Evolutionary conservation across 2,329 filamentous ascomycete genomes (phyloP), one percentile per base, ranked within the genome.

Genomic region (Colletotrichum sp.): DNA sequence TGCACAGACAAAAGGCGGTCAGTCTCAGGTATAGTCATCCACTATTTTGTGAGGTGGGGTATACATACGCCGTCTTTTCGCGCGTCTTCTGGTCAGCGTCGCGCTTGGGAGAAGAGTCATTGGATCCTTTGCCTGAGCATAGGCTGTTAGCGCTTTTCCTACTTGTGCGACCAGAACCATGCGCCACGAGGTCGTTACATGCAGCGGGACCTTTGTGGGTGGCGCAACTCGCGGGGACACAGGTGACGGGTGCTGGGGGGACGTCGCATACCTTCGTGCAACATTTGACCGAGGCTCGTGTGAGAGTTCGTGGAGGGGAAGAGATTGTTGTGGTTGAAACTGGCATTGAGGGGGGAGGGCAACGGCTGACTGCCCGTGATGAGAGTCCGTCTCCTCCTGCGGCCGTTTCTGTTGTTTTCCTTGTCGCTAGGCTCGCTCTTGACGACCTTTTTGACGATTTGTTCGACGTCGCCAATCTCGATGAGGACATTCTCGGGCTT

Each of bases 401-500:
- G 92, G 68, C 97, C 96, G 85, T 98, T 99, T 79, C 96, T 92
- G 82, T 98, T 96, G 83, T 96, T 96, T 83, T 98, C 95, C 85
- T 97, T 97, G 77, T 94, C 93, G 72, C 81, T 83, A 71, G 87
- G 81, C 66, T 97, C 95, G 77, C 93, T 95, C 86, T 98, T 96
- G 71, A 99, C 96, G 78, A 98, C 96, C 76, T 95, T 96, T 86
- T 98, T 96, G 75, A 99, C 97, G 78, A 99, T 99, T 85, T 99
- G 95, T 88, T 99, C 97, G 66, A 99, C 97, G 81, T 99, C 97
- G 79, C 97, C 97, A 82, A 99, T 99, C 87, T 99, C 97, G 83
- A 99, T 99, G 79, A 99, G 89, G 36, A 99, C 97, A 83, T 99
- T 99, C 84, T 99, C 97, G 64, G 97, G 97, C 86, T 99, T 98